Percentiles rank a stretch among this genome's conserved stretches.
Conservation (phyloP, 352 stramenopile genomes). For the Halophytophthora polymorphica region DNA sequence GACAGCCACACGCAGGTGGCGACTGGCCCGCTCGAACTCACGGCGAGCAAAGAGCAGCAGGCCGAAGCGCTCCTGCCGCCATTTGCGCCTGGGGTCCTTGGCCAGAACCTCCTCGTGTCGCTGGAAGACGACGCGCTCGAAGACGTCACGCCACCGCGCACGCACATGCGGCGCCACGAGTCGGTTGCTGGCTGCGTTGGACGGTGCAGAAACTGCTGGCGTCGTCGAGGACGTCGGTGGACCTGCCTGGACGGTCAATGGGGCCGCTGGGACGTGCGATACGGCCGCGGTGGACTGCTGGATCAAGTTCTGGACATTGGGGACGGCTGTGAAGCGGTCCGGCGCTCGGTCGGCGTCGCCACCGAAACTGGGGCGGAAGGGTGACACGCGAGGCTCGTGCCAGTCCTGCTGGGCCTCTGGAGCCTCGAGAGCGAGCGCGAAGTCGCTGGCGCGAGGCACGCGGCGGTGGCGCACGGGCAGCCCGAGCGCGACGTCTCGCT, state of each 20-base stretch:
- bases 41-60: constrained; percentile 42
- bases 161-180: constrained; percentile 13
- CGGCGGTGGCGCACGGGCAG: constrained; percentile 20
- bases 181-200: constrained; percentile 1
- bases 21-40: constrained; percentile 36
- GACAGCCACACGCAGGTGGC: constrained; percentile 50
- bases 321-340: not conserved
- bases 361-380: constrained; percentile 25
- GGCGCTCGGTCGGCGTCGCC: constrained; percentile 13
- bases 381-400: not conserved
- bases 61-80: constrained; percentile 65
- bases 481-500: constrained; percentile 44
- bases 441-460: constrained; percentile 11
- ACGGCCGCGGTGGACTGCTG: not conserved
- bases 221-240: not conserved
- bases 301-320: not conserved
- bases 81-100: constrained; percentile 55
- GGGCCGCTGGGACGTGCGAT: constrained; percentile 1
- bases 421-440: constrained; percentile 8
- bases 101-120: constrained; percentile 55
- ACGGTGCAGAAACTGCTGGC: not conserved
- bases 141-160: constrained; percentile 35
- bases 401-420: constrained; percentile 4
- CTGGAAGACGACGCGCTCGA: constrained; percentile 47
- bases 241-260: constrained; percentile 1